Evolutionary conservation across 169 alveolate genomes (phyloP), one percentile per base, ranked within the genome.

Genomic region (Cryptosporidium baileyi): DNA sequence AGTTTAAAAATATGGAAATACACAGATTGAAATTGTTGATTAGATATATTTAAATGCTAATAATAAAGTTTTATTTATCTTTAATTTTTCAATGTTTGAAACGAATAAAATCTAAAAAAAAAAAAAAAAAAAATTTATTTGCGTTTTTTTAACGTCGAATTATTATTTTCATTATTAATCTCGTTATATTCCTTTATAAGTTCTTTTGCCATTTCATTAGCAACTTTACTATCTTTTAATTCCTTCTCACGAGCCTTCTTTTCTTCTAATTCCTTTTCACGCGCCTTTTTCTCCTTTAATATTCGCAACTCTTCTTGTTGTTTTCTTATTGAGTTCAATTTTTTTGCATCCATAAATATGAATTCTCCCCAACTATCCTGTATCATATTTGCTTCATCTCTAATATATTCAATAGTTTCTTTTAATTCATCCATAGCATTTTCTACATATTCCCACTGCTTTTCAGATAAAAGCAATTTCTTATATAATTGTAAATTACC

Each of bases 311-410:
- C 85, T 47, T 74, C 85, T 34, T 74, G 85, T 17, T 74, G 22
- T 34, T 41, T 74, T 59, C 85, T 51, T 24, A 74, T 74, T 17
- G 32, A 49, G 17, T 74, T 74, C 7, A 74, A 36, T 41, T 74
- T 74, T 24, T 59, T 74, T 7, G 85, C 85, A 54, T 74, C 85
- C 54, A 59, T n/a, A 59, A 54, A 74, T 22, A 74, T 74, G 24
- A 19, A 51, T 19, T 74, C 85, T 3, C 85, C 85, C 85, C 85
- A 74, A 24, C 36, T 26, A 36, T 74, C 85, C 67, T 74, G 85
- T 19, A 74, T 74, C 4, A 74, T 36, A 36, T 22, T 74, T 7
- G 85, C 85, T 28, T 74, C 85, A 40, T 40, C 65, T 74, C 85
- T 74, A 5, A 74, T 74, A 54, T 54, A 74, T n/a, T 74, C 74